Base-by-base conservation (phyloP, 352 stramenopile genomes). In the Pythium grandisporangium region DNA sequence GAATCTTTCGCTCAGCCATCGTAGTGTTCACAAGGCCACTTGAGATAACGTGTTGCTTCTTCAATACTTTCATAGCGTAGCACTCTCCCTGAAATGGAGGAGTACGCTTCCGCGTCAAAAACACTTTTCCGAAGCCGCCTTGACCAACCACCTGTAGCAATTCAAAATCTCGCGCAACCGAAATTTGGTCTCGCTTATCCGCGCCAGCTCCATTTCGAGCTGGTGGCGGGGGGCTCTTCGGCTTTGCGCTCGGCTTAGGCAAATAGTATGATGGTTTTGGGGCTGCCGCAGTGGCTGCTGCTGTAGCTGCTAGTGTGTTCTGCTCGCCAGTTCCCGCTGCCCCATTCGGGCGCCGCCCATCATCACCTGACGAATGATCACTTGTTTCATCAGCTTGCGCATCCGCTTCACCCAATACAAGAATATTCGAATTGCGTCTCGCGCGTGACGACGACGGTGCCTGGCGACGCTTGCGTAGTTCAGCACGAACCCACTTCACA, bases 51-150 rank as follows among this genome's bases (percentile, higher is more conserved):
- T 95, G 76, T 38, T 91, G 73, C 57, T 97, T 97, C 62, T 96
- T 96, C 42, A 97, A 58, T 34, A 97, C 86, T 56, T 99, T 99
- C 80, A 99, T 97, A 3, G 97, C 97, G 61, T 98, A 99, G 58
- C 96, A 97, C 53, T 97, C 73, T 26, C 88, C 82, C 32, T 93
- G 94, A 42, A 85, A 74, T 7, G 73, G 83, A 11, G 67, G 46
- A 11, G 66, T 98, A 3, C 84, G 87, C 67, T 99, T 97, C 42
- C 90, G 79, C 5, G 97, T 96, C 22, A 99, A 64, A 59, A 98
- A 99, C 13, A 99, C 96, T 67, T 98, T 98, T 65, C 93, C 94
- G 61, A 98, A 98, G 52, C 58, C 95, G 48, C 95, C 95, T 61
- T 98, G 97, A 4, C 95, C 95, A 37, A 98, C 95, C 45, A 98